Percentiles rank a stretch among this genome's conserved stretches.
Conservation (phyloP, 2,329 filamentous ascomycete species). For the Hypoxylon rubiginosum region DNA sequence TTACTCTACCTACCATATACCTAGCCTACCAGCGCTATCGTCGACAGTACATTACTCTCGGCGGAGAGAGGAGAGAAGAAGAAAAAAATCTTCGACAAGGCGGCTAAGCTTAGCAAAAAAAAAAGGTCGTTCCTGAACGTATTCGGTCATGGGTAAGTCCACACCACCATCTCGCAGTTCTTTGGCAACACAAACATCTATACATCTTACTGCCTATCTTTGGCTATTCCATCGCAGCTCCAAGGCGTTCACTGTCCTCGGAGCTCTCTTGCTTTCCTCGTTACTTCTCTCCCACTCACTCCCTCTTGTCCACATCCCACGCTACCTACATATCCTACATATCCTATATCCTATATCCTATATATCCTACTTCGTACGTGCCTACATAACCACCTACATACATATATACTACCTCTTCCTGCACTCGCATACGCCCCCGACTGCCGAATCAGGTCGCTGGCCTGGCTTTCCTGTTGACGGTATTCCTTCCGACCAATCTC, state of each 20-base stretch:
- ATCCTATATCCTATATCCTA: too few species aligned
- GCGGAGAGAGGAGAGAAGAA: constrained; percentile 46
- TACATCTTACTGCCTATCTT: constrained; percentile 28
- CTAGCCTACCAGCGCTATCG: constrained; percentile 40
- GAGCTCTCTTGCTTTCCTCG: constrained; percentile 25
- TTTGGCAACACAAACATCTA: constrained; percentile 38
- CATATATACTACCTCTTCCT: constrained; percentile 47
- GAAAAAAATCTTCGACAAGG: constrained; percentile 44
- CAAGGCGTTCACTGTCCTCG: constrained; percentile 15
- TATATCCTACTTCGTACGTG: too few species aligned
- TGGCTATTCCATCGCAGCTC: constrained; percentile 23
- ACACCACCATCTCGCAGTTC: constrained; percentile 40
- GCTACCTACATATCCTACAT: constrained; percentile 40
- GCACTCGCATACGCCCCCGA: constrained; percentile 38
- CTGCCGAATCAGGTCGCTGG: constrained; percentile 39
- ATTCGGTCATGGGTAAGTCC: constrained; percentile 51
- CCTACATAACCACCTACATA: too few species aligned
- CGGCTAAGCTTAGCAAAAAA: constrained; percentile 49
- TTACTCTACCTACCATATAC: constrained; percentile 34
- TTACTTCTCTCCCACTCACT: constrained; percentile 25
- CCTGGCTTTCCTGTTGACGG: constrained; percentile 40
- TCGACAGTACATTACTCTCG: constrained; percentile 45
- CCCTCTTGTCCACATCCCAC: constrained; percentile 35
- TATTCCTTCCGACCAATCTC: constrained; percentile 49
- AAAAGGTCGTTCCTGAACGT: constrained; percentile 41